Evolutionary conservation across 345 rosid species (phyloP), one percentile per base, ranked within the genome.

Genomic region (Syzygium oleosum): DNA sequence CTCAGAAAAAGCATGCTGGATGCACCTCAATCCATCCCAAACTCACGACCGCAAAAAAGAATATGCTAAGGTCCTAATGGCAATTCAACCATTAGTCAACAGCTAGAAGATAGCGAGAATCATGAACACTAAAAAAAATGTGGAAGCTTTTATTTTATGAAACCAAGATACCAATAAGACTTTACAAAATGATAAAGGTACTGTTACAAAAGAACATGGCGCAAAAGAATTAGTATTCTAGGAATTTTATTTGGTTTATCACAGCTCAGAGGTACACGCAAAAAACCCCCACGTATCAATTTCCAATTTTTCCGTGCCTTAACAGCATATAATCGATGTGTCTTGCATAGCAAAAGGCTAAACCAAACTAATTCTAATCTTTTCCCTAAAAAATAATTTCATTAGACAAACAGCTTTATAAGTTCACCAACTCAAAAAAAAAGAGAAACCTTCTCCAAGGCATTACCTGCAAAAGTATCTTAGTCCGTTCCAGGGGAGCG

Each of bases 401-500:
- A 73, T 23, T 85, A 13, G 34, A 54, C 46, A 86, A 43, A n/a
- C 49, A 63, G 31, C 78, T 17, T 31, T 19, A 43, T 43, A 49
- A 59, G 68, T 46, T 51, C 51, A 49, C 31, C 55, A 29, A 46
- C 52, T 27, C 43, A 7, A 54, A 34, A 8, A 12, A 43, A 12
- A 10, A 59, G 15, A 59, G 34, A 63, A 27, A 63, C 54, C 53
- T n/a, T 31, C 38, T 52, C 51, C 34, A 34, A 38, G 86, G 73
- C 41, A 59, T 91, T 87, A 97, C 99, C 99, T 96, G 99, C 90
- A 97, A 89, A 11, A 97, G 95, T 86, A 97, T 97, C 88, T 97
- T 97, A 90, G 89, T 93, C 87, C 99, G 94, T 86, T 96, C 99
- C 56, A 98, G 93, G 43, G 99, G 99, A 9, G 99, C 99, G 89